Conservation (phyloP, 805 yeast genomes). For the Pichia occidentalis region DNA sequence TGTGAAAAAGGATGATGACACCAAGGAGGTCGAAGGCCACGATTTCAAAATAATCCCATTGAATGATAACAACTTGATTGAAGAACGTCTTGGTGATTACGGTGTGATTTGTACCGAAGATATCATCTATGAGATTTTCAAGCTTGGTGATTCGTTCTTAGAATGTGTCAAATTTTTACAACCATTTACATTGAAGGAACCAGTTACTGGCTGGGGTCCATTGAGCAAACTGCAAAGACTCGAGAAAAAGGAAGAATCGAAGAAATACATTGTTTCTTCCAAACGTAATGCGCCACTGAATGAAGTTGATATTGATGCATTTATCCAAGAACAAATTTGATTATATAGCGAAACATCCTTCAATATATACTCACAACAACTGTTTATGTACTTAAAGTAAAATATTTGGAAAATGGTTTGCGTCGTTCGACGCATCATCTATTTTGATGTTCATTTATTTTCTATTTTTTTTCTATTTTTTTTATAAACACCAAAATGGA, state of each 20-base stretch:
- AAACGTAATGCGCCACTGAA: conserved; percentile 59
- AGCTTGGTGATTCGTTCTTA: conserved; percentile 61
- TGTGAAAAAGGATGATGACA: conserved; percentile 17
- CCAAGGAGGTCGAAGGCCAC: conserved; percentile 11
- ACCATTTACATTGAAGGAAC: conserved; percentile 65
- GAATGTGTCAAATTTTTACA: conserved; percentile 52
- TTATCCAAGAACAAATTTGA: conserved; percentile 52
- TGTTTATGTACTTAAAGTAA: too few species aligned
- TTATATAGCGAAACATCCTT: background rate
- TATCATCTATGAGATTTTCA: conserved; percentile 61
- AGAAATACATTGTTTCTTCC: conserved; percentile 43
- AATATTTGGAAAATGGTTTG: too few species aligned
- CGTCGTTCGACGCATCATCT: too few species aligned
- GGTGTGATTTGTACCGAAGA: conserved; percentile 80
- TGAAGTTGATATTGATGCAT: conserved; percentile 67
- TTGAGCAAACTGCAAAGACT: conserved; percentile 60
- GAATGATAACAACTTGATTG: conserved; percentile 70
- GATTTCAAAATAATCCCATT: conserved; percentile 36
- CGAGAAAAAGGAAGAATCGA: conserved; percentile 46
- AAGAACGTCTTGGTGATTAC: conserved; percentile 60
- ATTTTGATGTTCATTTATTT: too few species aligned
- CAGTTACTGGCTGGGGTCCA: conserved; percentile 71
- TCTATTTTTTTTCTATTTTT: too few species aligned
- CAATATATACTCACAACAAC: too few species aligned
- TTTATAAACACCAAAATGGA: too few species aligned